phyloP scores from a whole-genome alignment of 2,329 filamentous ascomycete species.

The Endoconidiophora laricicola region DNA sequence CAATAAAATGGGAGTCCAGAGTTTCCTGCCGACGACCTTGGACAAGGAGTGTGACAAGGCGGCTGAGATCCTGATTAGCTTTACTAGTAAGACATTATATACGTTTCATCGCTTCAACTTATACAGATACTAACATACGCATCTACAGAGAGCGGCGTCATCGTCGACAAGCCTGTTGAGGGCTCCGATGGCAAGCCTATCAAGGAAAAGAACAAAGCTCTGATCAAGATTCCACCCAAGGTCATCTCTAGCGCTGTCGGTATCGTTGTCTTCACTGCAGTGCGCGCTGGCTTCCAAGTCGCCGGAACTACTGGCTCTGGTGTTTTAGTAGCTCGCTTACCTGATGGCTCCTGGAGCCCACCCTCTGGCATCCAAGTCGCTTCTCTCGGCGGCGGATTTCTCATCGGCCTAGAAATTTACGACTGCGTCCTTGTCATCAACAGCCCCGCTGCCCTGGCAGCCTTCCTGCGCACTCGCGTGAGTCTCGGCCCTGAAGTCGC shows the following conservation, averaged over 20 bases:
- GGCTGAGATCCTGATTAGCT: constrained; percentile 64
- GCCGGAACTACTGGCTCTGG: constrained; percentile 52
- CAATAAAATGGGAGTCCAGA: constrained; percentile 67
- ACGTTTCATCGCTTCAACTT: not conserved
- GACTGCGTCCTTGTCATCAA: constrained; percentile 83
- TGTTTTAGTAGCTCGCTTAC: constrained; percentile 42
- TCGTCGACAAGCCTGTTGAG: constrained; percentile 30
- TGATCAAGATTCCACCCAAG: constrained; percentile 37
- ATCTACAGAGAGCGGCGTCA: constrained; percentile 24
- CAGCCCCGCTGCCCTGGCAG: constrained; percentile 54
- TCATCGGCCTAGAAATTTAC: constrained; percentile 73
- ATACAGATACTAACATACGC: not conserved
- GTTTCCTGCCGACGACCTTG: constrained; percentile 71
- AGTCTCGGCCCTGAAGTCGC: constrained; percentile 66
- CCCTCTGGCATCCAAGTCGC: constrained; percentile 72
- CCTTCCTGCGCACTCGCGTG: constrained; percentile 58
- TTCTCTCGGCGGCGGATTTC: constrained; percentile 62
- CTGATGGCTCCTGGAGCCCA: constrained; percentile 57
- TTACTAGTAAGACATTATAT: constrained; percentile 51
- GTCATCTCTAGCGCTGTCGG: constrained; percentile 51
- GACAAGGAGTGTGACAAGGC: constrained; percentile 89
- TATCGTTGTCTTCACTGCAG: constrained; percentile 56
- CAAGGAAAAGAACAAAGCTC: constrained; percentile 27
- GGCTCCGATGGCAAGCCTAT: constrained; percentile 19
- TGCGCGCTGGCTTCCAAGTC: constrained; percentile 48